A percentile compares a stretch with the other conserved stretches of the same genome.
These are phyloP conservation scores for Leccinum boreale DNA, from an alignment of 768 basidiomycete species.

Conservation along the genomic window DNA sequence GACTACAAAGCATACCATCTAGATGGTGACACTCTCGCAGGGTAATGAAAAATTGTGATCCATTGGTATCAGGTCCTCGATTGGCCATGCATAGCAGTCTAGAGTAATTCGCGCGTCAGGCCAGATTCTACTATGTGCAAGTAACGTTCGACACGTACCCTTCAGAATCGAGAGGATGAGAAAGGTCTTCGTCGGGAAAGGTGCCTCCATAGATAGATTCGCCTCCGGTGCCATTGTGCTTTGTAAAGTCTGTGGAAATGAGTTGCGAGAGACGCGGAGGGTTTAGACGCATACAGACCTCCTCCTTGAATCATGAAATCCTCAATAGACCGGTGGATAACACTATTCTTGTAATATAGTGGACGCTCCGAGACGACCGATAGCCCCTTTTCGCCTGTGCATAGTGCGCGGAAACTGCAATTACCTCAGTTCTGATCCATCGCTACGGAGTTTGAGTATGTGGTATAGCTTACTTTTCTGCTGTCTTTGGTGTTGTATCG, in stretches of 20 bases:
- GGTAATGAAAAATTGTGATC: constrained; percentile 86
- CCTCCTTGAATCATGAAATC: constrained; percentile 82
- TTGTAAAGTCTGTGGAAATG: constrained; percentile 62
- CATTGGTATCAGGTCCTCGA: constrained; percentile 78
- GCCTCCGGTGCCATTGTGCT: constrained; percentile 75
- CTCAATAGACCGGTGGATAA: constrained; percentile 75
- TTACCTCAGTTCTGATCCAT: constrained; percentile 8
- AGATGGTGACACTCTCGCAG: constrained; percentile 72
- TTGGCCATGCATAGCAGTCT: constrained; percentile 90
- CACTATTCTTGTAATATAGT: constrained; percentile 78
- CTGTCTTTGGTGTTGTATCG: constrained; percentile 70
- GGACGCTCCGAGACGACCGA: constrained; percentile 62
- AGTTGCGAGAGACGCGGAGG: neutral
- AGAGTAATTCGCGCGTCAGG: neutral
- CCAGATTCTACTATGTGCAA: neutral
- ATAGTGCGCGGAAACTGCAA: constrained; percentile 75
- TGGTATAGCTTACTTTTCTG: constrained; percentile 62
- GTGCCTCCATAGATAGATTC: constrained; percentile 76
- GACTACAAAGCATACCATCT: constrained; percentile 45
- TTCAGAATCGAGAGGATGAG: constrained; percentile 57
- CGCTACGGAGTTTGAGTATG: neutral
- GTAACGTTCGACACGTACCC: constrained; percentile 40
- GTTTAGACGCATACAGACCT: constrained; percentile 39
- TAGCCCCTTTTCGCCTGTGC: constrained; percentile 81
- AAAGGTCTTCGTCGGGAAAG: constrained; percentile 77